These are phyloP conservation scores for Aspergillus sergii DNA, from an alignment of 2,329 filamentous ascomycete species.

Conservation along the genomic window DNA sequence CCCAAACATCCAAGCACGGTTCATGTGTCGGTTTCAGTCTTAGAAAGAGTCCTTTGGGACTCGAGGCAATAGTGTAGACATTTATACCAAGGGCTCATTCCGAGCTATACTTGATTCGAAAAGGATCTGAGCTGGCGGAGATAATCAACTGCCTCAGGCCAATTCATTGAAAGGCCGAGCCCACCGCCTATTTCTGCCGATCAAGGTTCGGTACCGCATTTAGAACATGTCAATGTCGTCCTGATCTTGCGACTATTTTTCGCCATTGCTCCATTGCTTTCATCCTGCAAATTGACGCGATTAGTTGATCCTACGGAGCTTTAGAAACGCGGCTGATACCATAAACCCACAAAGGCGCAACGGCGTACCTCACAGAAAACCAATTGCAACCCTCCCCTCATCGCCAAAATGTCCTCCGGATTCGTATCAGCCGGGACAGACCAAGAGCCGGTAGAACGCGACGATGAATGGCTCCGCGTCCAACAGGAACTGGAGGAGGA, in stretches of 20 bases:
- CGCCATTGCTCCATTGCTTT: not conserved
- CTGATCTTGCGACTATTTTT: not conserved
- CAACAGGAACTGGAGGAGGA: slow-evolving; percentile 51
- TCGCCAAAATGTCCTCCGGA: slow-evolving; percentile 45
- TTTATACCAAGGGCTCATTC: too few species aligned
- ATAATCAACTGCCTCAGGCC: not conserved
- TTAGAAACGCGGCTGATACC: not conserved
- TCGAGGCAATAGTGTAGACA: not conserved
- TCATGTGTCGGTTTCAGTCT: not conserved
- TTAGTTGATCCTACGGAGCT: not conserved
- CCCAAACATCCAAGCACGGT: accelerated
- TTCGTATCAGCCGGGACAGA: slow-evolving; percentile 50
- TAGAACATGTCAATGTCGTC: not conserved
- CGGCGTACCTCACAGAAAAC: too few species aligned
- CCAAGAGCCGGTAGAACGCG: slow-evolving; percentile 41
- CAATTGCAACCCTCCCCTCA: not conserved
- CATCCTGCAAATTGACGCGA: not conserved
- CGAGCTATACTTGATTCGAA: too few species aligned
- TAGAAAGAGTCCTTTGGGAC: too few species aligned
- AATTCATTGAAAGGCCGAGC: not conserved
- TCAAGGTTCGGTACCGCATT: slow-evolving; percentile 3
- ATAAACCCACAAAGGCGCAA: not conserved
- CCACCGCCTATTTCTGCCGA: slow-evolving; percentile 18
- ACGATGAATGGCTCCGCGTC: slow-evolving; percentile 48
- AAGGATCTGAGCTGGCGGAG: too few species aligned